Base-by-base conservation (phyloP, 768 basidiomycete species). In the Goffeauzyma gilvescens region DNA sequence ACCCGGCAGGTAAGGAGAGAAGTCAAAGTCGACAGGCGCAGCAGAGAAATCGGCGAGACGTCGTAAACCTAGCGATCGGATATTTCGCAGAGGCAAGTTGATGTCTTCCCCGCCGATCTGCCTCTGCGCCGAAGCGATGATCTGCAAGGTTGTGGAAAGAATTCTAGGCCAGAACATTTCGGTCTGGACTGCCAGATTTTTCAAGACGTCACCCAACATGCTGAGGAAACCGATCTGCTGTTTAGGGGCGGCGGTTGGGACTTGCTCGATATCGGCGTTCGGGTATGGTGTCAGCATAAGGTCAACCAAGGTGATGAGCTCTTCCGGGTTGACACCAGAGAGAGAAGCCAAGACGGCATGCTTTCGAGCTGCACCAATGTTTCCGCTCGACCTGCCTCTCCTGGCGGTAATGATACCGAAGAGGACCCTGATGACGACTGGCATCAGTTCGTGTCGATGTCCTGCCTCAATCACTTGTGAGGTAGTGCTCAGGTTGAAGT, bases 371-470 rank as follows among this genome's bases (percentile, higher is more conserved):
- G 71, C 71, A 6, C 72, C 75, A 15, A 79, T 77, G 25, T 72
- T 72, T 8, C 72, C 65, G 35, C 61, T 65, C 5, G 58, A 54
- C 5, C 78, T 71, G 2, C 83, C 81, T 50, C 72, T 73, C 50
- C 72, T 75, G 57, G 87, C 81, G 32, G 82, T 70, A 78, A 95
- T 81, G 48, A 82, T 58, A 2, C 90, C 93, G 63, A 79, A 98
- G 2, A 90, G 67, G 1, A 96, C 57, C 20, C 87, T 72, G 24
- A 82, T 72, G 44, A 79, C 57, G 13, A 79, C 68, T 23, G 77
- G 74, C 6, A 93, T 69, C 12, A 84, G 66, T 49, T 77, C 77
- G 2, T 55, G 52, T 24, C 90, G 71, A 50, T 78, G 75, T 1
- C 67, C 62, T 1, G 66, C 55, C 14, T 72, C 69, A 42, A 78